Evolutionary conservation across 441 rosid species (phyloP).

Genomic region (Pelargonium australe): DNA sequence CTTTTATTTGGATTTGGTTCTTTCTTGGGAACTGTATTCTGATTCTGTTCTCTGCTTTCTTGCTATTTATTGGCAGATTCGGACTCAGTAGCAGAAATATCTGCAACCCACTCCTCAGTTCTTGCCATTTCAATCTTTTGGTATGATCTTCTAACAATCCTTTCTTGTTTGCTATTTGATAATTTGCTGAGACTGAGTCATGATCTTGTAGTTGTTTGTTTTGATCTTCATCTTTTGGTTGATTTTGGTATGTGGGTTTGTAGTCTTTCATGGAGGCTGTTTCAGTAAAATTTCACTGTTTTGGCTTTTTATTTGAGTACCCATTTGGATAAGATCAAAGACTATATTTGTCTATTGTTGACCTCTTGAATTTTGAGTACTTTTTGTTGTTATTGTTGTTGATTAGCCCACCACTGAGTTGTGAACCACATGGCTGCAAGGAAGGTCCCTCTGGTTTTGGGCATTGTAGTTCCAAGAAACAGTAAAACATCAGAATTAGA

Average conservation of each 20-base stretch:
- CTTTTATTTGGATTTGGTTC: not conserved
- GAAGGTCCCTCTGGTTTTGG: no score
- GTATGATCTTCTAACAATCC: not conserved
- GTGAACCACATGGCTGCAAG: no score
- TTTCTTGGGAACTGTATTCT: not conserved
- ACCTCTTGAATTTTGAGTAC: not conserved
- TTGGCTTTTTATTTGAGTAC: not conserved
- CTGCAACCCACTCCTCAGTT: not conserved
- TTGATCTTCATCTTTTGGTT: not conserved
- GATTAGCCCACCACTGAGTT: no score
- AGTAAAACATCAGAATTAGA: no score
- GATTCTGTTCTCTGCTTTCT: not conserved
- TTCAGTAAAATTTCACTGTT: not conserved
- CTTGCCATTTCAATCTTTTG: not conserved
- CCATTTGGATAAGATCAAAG: not conserved
- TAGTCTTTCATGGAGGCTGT: not conserved
- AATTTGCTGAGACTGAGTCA: not conserved
- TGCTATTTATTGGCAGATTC: conserved; percentile 4
- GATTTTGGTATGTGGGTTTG: not conserved
- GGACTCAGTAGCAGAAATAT: not conserved
- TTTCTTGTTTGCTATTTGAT: not conserved
- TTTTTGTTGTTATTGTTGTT: not conserved
- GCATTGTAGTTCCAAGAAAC: no score
- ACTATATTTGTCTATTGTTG: not conserved
- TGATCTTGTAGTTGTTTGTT: not conserved